A percentile compares a stretch with the other conserved stretches of the same genome.
Evolutionary conservation across 306 rosid species (phyloP).

Genomic region (Dicorynia guianensis): DNA sequence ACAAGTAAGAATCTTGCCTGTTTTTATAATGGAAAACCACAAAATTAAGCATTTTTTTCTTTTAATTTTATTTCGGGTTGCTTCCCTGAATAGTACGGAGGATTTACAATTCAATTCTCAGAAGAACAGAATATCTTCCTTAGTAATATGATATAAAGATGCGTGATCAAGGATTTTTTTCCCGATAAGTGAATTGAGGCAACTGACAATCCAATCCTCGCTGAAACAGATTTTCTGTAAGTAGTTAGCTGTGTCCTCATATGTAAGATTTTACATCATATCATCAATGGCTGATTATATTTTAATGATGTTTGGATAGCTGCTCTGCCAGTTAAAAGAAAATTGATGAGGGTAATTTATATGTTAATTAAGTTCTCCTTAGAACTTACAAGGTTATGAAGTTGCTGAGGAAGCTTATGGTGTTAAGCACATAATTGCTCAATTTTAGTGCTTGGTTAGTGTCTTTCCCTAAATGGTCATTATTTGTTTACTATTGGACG

Average conservation of each 20-base stretch:
- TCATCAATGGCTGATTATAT: background rate
- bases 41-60: background rate
- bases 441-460: background rate
- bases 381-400: background rate
- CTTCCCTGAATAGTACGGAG: background rate
- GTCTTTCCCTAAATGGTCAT: background rate
- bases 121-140: background rate
- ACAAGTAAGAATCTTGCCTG: background rate
- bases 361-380: background rate
- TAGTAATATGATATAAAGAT: no score
- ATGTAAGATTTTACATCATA: background rate
- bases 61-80: no score
- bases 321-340: background rate
- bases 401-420: conserved; percentile 1
- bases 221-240: background rate
- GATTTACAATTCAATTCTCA: background rate
- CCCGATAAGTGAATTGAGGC: background rate
- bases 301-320: background rate
- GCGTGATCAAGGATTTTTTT: no score
- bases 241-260: no score
- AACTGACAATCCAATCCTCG: background rate
- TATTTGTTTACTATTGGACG: conserved; percentile 2
- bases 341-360: background rate
- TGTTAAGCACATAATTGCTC: background rate
- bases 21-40: background rate